Base-by-base conservation (phyloP, 768 basidiomycete species). In the Suillus spraguei region DNA sequence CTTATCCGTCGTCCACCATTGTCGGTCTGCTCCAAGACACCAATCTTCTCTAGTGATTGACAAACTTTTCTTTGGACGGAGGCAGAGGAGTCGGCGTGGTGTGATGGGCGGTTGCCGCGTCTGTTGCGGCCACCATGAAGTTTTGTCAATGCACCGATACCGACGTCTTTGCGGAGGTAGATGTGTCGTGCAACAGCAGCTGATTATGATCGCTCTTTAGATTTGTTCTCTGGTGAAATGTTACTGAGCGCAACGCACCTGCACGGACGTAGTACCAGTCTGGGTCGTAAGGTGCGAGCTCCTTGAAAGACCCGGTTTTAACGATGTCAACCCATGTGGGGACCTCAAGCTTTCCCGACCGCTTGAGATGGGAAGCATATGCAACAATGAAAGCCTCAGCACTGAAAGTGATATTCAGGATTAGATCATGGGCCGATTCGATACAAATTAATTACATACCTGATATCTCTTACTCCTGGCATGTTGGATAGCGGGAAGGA, bases 261-360 rank as follows among this genome's bases (percentile, higher is more conserved):
- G 97, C 93, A 73, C 97, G 94, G 77, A 97, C 85, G 82, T 99
- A 99, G 87, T 89, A 99, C 97, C 97, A 99, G 80, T 99, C 97
- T 49, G 94, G 92, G 80, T 99, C 95, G 82, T 98, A 98, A 61
- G 97, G 97, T 60, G 96, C 97, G 65, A 97, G 93, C 82, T 99
- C 97, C 80, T 99, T 99, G 86, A 84, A 95, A 64, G 91, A 82
- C 77, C 94, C 97, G 65, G 97, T 99, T 86, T 99, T 99, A 77
- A 99, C 97, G 71, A 98, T 82, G 79, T 97, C 97, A 65, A 93
- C 97, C 97, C 97, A 99, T 79, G 88, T 90, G 70, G 97, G 97
- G 65, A 99, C 93, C 83, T 99, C 96, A 74, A 99, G 93, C 85
- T 99, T 99, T 80, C 97, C 97, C 67, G 94, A 95, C 70, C 95